Base-by-base conservation (phyloP, 202 grass and related monocot species). In the Dendrocalamus latiflorus region DNA sequence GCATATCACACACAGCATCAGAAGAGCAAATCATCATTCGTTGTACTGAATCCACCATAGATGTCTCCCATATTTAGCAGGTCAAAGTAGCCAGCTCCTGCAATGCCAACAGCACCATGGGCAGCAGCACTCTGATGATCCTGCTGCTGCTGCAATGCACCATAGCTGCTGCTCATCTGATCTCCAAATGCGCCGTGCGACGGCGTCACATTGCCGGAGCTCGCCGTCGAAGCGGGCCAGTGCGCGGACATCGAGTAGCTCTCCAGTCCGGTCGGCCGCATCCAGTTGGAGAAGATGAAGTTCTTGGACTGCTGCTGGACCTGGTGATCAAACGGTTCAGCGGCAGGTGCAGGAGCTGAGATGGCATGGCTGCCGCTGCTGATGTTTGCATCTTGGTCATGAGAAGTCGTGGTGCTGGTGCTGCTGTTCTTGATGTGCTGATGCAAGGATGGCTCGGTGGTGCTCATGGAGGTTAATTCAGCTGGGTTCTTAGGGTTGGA, bases 31-130 rank as follows among this genome's bases (percentile, higher is more conserved):
- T 94, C 90, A 72, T 93, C 86, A 62, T 68, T 81, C 1, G 90
- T 67, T 0, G 87, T 76, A 71, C 34, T 86, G 77, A 92, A 85
- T n/a, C 86, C 82, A 5, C 83, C 90, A 50, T 88, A 91, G 71
- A 86, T 88, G 45, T 93, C 93, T 17, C 90, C 93, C 93, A 93
- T 84, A 10, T 87, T 92, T 20, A 95, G 83, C 65, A 95, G 81
- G 69, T 95, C 93, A 22, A 95, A 95, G 86, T 92, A 89, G 3
- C 87, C 93, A 6, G 37, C 84, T 13, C 85, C 90, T 39, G 75
- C 79, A 57, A 89, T 86, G 8, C 84, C 43, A 12, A 64, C 21
- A 17, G 60, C 37, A 12, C 72, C 84, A 67, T 81, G 70, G 3
- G 21, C 66, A 49, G 56, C 48, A 5, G 65, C 13, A 38, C 49